These are phyloP conservation scores for Cantharellus anzutake DNA, from an alignment of 768 basidiomycete species.

Conservation along the genomic window DNA sequence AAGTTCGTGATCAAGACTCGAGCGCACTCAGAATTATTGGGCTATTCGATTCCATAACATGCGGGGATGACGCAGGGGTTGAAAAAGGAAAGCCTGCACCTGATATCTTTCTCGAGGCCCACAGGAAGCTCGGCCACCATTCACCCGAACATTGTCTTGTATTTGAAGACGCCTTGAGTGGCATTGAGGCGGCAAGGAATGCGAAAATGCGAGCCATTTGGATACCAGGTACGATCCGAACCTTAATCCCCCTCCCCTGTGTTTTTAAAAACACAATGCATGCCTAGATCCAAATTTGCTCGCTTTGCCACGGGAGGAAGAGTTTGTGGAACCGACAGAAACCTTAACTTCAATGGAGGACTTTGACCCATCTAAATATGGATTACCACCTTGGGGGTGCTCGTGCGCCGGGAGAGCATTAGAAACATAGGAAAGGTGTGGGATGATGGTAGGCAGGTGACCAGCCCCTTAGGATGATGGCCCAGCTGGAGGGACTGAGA, in stretches of 20 bases:
- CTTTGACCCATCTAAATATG: background rate
- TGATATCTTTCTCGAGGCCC: background rate
- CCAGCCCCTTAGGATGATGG: too few species aligned
- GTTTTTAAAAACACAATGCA: background rate
- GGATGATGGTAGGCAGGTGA: too few species aligned
- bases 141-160: background rate
- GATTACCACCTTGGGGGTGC: background rate
- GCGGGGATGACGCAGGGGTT: background rate
- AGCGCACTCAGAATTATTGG: background rate
- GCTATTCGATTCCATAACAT: background rate
- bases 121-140: background rate
- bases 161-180: conserved; percentile 1
- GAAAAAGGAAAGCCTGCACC: background rate
- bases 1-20: background rate
- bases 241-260: background rate
- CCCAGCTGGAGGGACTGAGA: too few species aligned
- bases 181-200: background rate
- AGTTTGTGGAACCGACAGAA: background rate
- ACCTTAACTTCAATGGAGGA: background rate
- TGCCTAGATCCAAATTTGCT: background rate
- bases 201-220: background rate
- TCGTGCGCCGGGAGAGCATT: too few species aligned
- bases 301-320: background rate
- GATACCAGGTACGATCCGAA: background rate
- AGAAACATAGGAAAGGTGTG: too few species aligned